Evolutionary conservation across 441 rosid species (phyloP).

Genomic region (Eruca vesicaria): DNA sequence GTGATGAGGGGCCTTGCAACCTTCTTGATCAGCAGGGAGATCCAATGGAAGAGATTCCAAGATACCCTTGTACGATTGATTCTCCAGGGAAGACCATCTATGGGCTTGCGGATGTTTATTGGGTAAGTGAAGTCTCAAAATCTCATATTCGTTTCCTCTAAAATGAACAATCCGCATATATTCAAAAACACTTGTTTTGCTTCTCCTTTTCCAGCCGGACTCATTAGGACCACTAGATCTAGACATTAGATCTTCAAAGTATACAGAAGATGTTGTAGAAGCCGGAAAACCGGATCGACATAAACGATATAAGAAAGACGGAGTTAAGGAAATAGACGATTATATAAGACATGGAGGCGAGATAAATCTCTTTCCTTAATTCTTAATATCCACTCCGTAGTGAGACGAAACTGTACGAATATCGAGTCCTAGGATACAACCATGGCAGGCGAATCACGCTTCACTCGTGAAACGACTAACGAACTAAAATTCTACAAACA

Average conservation of each 20-base stretch:
- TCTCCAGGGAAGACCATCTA: constrained; percentile 51
- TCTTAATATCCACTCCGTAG: too few species aligned
- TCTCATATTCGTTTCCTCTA: background rate
- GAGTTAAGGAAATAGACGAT: too few species aligned
- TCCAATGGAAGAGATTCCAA: constrained; percentile 46
- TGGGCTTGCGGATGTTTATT: constrained; percentile 74
- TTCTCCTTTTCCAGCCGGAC: constrained; percentile 64
- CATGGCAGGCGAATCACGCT: too few species aligned
- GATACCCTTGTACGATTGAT: constrained; percentile 41
- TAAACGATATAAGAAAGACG: too few species aligned
- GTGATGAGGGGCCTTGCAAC: constrained; percentile 35
- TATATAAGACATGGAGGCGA: too few species aligned
- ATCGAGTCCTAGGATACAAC: too few species aligned
- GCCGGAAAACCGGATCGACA: too few species aligned
- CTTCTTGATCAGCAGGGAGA: constrained; percentile 33
- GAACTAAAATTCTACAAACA: too few species aligned
- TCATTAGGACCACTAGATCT: constrained; percentile 84
- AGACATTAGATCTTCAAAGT: constrained; percentile 71
- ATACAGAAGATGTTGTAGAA: constrained; percentile 82
- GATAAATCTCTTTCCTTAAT: too few species aligned
- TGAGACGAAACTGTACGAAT: too few species aligned
- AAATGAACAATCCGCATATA: background rate
- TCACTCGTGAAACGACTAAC: too few species aligned
- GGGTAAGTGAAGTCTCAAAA: constrained; percentile 48
- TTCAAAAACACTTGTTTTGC: constrained; percentile 6